A percentile compares a stretch with the other conserved stretches of the same genome.
Evolutionary conservation across 768 basidiomycete species (phyloP).

Genomic region (Phanerochaete sordida): DNA sequence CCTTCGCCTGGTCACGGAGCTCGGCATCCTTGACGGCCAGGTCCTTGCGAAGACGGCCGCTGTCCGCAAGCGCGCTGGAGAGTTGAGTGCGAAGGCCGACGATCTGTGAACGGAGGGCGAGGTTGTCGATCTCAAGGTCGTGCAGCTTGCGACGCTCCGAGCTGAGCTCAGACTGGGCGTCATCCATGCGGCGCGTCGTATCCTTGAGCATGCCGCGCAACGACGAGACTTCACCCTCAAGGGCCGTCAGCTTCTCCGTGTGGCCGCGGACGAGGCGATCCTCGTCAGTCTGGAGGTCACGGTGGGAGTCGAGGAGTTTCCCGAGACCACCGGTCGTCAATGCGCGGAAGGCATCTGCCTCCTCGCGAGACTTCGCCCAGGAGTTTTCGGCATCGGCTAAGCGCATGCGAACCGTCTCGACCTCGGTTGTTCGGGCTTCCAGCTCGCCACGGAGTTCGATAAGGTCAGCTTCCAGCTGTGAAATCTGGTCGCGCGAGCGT

Average conservation of each 20-base stretch:
- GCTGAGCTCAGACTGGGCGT: slow-evolving; percentile 57
- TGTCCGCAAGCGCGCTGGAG: slow-evolving; percentile 62
- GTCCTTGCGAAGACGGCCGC: slow-evolving; percentile 68
- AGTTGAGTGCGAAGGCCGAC: slow-evolving; percentile 71
- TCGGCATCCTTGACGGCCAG: slow-evolving; percentile 61
- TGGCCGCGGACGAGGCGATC: slow-evolving; percentile 73
- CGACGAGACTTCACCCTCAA: slow-evolving; percentile 74
- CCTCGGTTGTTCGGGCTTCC: slow-evolving; percentile 70
- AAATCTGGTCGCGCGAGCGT: slow-evolving; percentile 65
- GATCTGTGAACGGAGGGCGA: slow-evolving; percentile 67
- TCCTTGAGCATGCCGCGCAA: slow-evolving; percentile 81
- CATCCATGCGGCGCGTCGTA: slow-evolving; percentile 65
- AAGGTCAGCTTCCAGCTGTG: slow-evolving; percentile 70
- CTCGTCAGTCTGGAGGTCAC: slow-evolving; percentile 81
- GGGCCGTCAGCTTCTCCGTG: slow-evolving; percentile 74
- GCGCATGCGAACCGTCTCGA: slow-evolving; percentile 61
- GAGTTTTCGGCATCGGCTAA: slow-evolving; percentile 83
- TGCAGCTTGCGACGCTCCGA: slow-evolving; percentile 65
- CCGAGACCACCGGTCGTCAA: slow-evolving; percentile 85
- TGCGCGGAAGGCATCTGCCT: slow-evolving; percentile 86
- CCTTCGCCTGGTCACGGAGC: slow-evolving; percentile 59
- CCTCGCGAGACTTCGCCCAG: slow-evolving; percentile 89
- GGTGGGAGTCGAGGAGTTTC: slow-evolving; percentile 83
- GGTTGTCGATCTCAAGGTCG: slow-evolving; percentile 63
- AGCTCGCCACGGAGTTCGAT: slow-evolving; percentile 79